Evolutionary conservation across 805 yeast genomes (phyloP).

Genomic region (Saccharomycopsis fodiens): DNA sequence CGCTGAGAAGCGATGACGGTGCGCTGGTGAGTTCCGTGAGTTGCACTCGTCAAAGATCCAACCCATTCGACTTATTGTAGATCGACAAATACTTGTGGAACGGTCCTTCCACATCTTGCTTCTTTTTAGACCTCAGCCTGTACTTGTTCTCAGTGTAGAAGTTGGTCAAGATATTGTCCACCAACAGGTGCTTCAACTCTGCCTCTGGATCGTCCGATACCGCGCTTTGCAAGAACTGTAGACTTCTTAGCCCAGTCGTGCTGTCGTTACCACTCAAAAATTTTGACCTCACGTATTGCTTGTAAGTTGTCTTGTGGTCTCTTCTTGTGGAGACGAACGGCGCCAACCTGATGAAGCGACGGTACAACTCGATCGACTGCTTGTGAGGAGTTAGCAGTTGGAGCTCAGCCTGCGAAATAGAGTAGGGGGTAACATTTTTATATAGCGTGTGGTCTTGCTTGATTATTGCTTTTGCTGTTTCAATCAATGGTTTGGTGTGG

Average conservation of each 20-base stretch:
- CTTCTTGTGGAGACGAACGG: conserved; percentile 25
- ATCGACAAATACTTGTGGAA: neutral
- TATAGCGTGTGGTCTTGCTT: neutral
- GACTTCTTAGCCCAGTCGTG: neutral
- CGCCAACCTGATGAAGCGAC: conserved; percentile 25
- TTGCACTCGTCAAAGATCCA: no score
- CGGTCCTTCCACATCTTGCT: neutral
- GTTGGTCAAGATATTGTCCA: neutral
- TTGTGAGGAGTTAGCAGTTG: neutral
- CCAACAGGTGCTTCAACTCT: neutral
- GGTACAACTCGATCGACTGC: conserved; percentile 16
- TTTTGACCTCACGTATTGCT: conserved; percentile 25
- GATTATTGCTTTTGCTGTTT: neutral
- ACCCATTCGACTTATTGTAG: neutral
- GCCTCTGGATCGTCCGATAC: neutral
- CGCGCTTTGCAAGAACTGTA: neutral
- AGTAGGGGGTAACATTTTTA: neutral
- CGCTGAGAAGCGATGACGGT: no score
- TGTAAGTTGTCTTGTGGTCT: conserved; percentile 25
- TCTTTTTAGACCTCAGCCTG: neutral
- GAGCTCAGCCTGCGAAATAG: neutral
- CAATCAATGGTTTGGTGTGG: no score
- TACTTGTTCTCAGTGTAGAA: neutral
- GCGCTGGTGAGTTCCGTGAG: no score
- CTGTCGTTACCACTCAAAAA: conserved; percentile 17